phyloP scores from a whole-genome alignment of 176 grass and related monocot genomes.

The Avena atlantica region DNA sequence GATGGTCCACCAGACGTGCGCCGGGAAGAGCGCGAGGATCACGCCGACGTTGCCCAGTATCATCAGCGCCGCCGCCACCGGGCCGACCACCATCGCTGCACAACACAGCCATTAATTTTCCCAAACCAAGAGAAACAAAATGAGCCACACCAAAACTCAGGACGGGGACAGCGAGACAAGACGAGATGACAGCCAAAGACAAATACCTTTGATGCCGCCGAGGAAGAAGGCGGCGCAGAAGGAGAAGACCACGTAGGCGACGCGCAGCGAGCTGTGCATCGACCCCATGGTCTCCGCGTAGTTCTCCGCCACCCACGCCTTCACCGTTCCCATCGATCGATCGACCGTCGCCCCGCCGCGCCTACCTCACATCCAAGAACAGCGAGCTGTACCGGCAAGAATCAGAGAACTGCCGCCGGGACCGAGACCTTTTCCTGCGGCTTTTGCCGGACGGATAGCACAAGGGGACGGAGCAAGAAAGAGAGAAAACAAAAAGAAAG shows the following conservation, averaged over 20 bases:
- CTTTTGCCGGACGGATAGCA: conserved; percentile 36
- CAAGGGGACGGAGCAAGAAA: neutral
- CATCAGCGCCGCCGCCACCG: conserved; percentile 76
- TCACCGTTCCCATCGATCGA: conserved; percentile 55
- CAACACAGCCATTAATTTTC: conserved; percentile 19
- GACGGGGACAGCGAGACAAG: no score
- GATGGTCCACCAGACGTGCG: conserved; percentile 90
- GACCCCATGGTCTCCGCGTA: conserved; percentile 62
- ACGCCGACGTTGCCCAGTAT: conserved; percentile 83
- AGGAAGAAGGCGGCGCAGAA: conserved; percentile 91
- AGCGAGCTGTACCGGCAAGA: neutral
- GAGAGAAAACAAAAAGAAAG: conserved; percentile 15
- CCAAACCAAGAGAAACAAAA: neutral
- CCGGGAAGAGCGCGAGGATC: conserved; percentile 75
- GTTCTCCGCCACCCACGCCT: conserved; percentile 53
- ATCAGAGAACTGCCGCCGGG: neutral
- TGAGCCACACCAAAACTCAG: conserved; percentile 11
- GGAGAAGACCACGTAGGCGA: conserved; percentile 79
- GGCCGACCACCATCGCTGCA: conserved; percentile 82
- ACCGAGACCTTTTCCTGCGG: neutral
- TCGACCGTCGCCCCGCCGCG: neutral
- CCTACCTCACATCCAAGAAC: conserved; percentile 44
- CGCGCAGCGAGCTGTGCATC: conserved; percentile 51
- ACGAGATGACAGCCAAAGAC: neutral
- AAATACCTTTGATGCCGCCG: conserved; percentile 82